Evolutionary conservation across 768 basidiomycete genomes (phyloP).

Genomic region (Tubosaeta sp.): DNA sequence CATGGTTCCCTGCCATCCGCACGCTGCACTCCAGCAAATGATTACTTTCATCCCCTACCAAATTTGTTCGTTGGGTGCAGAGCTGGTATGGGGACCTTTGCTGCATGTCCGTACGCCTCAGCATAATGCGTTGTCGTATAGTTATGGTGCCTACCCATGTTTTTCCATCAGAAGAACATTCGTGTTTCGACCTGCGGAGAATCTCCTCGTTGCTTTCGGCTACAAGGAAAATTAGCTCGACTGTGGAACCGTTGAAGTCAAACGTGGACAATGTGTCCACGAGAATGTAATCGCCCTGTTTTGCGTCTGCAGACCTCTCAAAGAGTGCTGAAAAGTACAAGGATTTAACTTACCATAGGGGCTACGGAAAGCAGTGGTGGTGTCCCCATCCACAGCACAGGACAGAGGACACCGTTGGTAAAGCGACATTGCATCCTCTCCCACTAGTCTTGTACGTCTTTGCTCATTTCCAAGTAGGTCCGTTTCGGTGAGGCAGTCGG

Average conservation of each 20-base stretch:
- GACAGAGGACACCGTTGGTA: slow-evolving; percentile 47
- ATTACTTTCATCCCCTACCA: neutral
- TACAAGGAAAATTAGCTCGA: slow-evolving; percentile 37
- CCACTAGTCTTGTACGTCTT: slow-evolving; percentile 32
- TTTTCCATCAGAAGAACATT: slow-evolving; percentile 28
- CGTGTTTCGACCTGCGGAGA: slow-evolving; percentile 25
- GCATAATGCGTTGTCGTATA: neutral
- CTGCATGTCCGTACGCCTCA: slow-evolving; percentile 6
- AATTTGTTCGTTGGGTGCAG: slow-evolving; percentile 4
- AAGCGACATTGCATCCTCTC: slow-evolving; percentile 28
- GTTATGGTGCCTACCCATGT: slow-evolving; percentile 29
- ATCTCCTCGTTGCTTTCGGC: slow-evolving; percentile 30
- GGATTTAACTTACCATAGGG: slow-evolving; percentile 36
- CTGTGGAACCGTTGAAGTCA: slow-evolving; percentile 12
- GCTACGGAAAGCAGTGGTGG: slow-evolving; percentile 49
- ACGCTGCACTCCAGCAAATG: slow-evolving; percentile 26
- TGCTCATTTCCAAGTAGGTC: slow-evolving; percentile 44
- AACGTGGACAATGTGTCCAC: slow-evolving; percentile 35
- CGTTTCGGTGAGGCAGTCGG: slow-evolving; percentile 23
- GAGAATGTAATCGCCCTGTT: slow-evolving; percentile 35
- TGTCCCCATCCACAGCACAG: slow-evolving; percentile 52
- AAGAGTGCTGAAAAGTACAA: slow-evolving; percentile 11
- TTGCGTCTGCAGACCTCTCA: slow-evolving; percentile 16
- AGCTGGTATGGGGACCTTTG: slow-evolving; percentile 12
- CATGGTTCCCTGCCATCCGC: slow-evolving; percentile 13